Evolutionary conservation across 1,139 yeast species (phyloP).

Genomic region (Diutina mesorugosa): DNA sequence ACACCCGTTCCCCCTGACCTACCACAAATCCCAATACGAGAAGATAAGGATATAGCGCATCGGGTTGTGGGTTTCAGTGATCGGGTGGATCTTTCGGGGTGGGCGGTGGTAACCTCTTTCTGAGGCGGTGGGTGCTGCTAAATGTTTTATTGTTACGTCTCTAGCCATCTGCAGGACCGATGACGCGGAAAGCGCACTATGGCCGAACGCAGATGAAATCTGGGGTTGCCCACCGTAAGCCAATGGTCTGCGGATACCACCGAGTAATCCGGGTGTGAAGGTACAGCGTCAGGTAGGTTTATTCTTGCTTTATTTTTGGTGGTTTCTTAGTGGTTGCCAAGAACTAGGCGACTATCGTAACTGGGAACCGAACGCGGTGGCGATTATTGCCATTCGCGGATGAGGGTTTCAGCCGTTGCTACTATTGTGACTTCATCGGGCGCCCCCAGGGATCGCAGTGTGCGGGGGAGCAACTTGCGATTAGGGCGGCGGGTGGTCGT

Average conservation of each 20-base stretch:
- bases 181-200: background rate
- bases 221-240: background rate
- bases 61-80: too few species aligned
- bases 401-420: background rate
- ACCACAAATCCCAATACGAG: too few species aligned
- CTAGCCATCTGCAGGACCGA: background rate
- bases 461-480: background rate
- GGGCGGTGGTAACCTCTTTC: too few species aligned
- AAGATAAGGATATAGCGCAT: too few species aligned
- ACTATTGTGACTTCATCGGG: background rate
- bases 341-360: too few species aligned
- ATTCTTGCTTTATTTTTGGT: too few species aligned
- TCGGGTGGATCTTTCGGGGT: too few species aligned
- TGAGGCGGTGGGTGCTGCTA: too few species aligned
- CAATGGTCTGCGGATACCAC: background rate
- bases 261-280: too few species aligned
- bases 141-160: background rate
- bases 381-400: background rate
- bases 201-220: background rate
- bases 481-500: background rate
- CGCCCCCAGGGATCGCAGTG: background rate
- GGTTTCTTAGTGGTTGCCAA: too few species aligned
- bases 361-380: background rate
- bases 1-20: too few species aligned
- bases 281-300: too few species aligned